phyloP scores from a whole-genome alignment of 1,284 basidiomycete genomes.

The Pseudomicrostroma phylloplanum region DNA sequence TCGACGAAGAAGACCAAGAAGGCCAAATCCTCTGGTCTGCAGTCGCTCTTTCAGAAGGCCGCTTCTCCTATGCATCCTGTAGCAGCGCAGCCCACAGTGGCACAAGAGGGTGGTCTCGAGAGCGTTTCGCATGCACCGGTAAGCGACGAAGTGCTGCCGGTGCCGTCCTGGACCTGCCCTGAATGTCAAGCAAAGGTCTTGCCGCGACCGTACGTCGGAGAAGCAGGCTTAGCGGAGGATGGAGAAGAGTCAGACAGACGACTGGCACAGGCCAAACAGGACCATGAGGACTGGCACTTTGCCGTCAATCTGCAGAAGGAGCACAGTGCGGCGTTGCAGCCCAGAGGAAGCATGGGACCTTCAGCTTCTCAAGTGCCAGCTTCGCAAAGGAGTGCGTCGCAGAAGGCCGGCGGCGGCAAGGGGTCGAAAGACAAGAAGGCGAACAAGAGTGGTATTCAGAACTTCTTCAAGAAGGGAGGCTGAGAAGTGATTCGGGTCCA shows the following conservation, averaged over 20 bases:
- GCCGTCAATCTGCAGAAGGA: conserved; percentile 19
- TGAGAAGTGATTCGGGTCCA: too few species aligned
- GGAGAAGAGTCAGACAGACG: background rate
- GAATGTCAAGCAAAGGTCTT: conserved; percentile 24
- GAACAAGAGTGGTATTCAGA: background rate
- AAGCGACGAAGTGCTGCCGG: background rate
- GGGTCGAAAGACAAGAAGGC: background rate
- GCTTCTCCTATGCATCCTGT: background rate
- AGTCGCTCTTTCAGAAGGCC: conserved; percentile 5
- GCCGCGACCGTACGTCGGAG: conserved; percentile 6
- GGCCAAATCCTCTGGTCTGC: conserved; percentile 22
- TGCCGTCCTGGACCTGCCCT: conserved; percentile 26
- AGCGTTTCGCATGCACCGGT: background rate
- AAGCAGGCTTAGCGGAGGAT: background rate
- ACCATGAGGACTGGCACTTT: conserved; percentile 41
- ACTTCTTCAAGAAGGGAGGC: conserved; percentile 1
- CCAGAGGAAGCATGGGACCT: background rate
- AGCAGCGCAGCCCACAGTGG: background rate
- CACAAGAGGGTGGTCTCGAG: background rate
- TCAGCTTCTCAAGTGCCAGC: background rate
- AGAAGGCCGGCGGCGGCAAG: background rate
- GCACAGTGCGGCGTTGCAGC: background rate
- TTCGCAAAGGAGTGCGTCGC: background rate
- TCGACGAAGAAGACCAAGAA: conserved; percentile 11
- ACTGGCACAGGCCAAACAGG: conserved; percentile 22